Base-by-base conservation (phyloP, 2,329 filamentous ascomycete genomes). In the Beauveria asiatica region DNA sequence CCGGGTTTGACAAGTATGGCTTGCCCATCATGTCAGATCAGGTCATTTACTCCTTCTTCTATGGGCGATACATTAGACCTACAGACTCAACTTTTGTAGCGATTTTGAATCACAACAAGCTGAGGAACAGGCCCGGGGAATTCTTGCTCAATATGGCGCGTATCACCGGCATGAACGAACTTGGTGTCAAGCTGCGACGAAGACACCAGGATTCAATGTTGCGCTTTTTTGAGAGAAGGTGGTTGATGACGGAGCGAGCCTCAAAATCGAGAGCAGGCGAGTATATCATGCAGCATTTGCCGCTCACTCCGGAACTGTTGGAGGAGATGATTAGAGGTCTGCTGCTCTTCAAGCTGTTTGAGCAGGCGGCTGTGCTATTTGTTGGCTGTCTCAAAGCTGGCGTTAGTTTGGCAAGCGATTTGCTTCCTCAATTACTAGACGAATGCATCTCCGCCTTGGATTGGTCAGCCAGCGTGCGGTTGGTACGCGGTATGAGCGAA, bases 1-100 rank as follows among this genome's bases (percentile, higher is more conserved):
- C 82, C n/a, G 82, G 83, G n/a, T 84, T 93, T 55, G 78, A 81
- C 57, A 75, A 77, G 37, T 69, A 79, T 5, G 74, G 78, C 30
- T 74, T 79, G 57, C 75, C 79, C 59, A 72, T 74, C 42, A 72
- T 87, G 19, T 78, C 81, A 4, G 75, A 83, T 42, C 66, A 75
- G n/a, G 75, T 87, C 37, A 74, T 83, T 21, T 71, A 81, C 54
- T 79, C 77, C 0, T 80, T 83, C 57, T 70, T 82, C 46, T 64
- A 75, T 45, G 65, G 72, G 10, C 79, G 74, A 42, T 70, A 70
- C 4, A 67, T 81, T 48, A 73, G 68, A 41, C 79, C 80, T 2
- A 83, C 80, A 0, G 71, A 76, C 48, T 76, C 76, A 25, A 83
- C 81, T 0, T 71, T 78, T 23, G 70, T 77, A 7, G 79, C 76